Evolutionary conservation across 176 grass and related monocot species (phyloP), one percentile per base, ranked within the genome.

Genomic region (Phyllostachys edulis): DNA sequence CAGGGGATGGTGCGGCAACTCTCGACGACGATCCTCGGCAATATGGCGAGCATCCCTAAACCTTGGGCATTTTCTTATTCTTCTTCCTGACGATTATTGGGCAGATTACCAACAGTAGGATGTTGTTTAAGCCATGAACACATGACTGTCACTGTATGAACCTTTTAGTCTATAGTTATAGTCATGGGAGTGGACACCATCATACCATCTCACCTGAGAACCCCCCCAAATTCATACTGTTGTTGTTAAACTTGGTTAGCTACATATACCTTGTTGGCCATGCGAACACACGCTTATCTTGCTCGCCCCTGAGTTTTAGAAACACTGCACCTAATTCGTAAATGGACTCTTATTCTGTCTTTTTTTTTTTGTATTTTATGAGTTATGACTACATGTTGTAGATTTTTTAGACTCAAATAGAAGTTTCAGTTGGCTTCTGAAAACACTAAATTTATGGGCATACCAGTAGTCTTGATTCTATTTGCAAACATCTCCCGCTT

Each of bases 1-100:
- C 92, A 87, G 64, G 93, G 96, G 56, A 89, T 98, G 67, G 93
- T 91, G 26, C 79, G 91, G 51, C 89, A 95, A 80, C 83, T 98
- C 26, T 93, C 91, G 1, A 69, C 80, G 0, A 89, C 91, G 34
- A 85, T 92, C 73, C 82, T 95, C 7, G 89, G 87, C 71, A 14
- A 90, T 98, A 37, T 98, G 93, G 96, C 93, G 84, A 88, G 76
- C 61, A 52, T 84, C 38, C 2, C 11, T 29, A 42, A 6, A 63
- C 27, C 17, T n/a, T 61, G 66, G 12, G 24, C 15, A 6, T 76
- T 59, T 65, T 67, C 3, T 70, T 11, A 42, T 80, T 15, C 1
- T 36, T 78, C 49, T 41, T 68, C 23, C 17, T 64, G 6, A 45
- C 5, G 66, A 78, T 27, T 0, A 20, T 55, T 29, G 9, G 44